These are phyloP conservation scores for Candida coleopterorum DNA, from an alignment of 805 yeast genomes.

Conservation along the genomic window DNA sequence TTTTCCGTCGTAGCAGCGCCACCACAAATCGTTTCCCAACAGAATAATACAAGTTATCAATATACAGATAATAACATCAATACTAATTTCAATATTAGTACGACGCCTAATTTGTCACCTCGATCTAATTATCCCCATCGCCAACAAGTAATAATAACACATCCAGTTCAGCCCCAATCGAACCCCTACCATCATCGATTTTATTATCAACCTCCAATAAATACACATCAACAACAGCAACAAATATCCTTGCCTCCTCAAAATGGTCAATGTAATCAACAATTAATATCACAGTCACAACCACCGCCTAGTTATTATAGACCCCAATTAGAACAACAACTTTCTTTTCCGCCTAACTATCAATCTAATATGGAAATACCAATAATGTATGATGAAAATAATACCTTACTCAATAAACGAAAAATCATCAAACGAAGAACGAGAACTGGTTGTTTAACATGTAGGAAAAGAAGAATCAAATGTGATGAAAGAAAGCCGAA, in stretches of 20 bases:
- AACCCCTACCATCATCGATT: conserved; percentile 3
- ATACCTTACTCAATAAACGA: conserved; percentile 30
- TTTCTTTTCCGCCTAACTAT: conserved; percentile 1
- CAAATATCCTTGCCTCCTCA: no score
- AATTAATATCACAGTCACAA: no score
- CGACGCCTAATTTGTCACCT: conserved; percentile 2
- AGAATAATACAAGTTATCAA: background rate
- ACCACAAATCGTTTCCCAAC: background rate
- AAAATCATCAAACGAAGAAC: conserved; percentile 56
- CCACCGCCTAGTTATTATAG: no score
- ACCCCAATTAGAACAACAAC: no score
- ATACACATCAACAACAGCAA: no score
- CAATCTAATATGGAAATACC: no score
- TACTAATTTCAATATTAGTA: no score
- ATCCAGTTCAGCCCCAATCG: conserved; percentile 1
- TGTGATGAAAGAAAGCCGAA: conserved; percentile 72
- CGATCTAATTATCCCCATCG: conserved; percentile 1
- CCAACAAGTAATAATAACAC: conserved; percentile 3
- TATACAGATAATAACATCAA: background rate
- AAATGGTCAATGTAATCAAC: conserved; percentile 5
- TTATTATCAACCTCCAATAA: no score
- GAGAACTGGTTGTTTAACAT: conserved; percentile 71
- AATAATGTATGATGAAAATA: conserved; percentile 20
- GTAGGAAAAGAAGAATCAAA: conserved; percentile 65
- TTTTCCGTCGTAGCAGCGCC: conserved; percentile 2